These are phyloP conservation scores for Saturnispora gosingensis DNA, from an alignment of 805 yeast species.

Conservation along the genomic window DNA sequence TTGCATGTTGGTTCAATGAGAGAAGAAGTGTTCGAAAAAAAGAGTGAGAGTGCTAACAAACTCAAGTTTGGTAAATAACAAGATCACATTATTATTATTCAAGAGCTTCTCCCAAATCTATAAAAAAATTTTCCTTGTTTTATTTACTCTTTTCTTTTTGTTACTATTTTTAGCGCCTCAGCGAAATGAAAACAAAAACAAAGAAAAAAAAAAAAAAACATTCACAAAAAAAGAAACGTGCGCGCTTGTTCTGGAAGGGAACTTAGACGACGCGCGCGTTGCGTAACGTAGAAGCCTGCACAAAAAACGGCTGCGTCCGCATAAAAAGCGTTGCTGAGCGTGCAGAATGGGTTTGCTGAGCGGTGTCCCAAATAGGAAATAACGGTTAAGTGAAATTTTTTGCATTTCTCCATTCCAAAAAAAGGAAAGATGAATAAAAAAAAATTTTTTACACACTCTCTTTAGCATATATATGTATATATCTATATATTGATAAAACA, in stretches of 20 bases:
- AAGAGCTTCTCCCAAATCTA: background rate
- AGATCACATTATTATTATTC: background rate
- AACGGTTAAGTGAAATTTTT: too few relatives aligned
- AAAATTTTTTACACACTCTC: background rate
- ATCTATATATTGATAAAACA: background rate
- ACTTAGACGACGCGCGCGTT: background rate
- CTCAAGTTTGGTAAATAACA: background rate
- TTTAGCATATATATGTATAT: background rate
- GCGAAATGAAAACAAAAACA: background rate
- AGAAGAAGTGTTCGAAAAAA: background rate
- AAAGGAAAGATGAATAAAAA: background rate
- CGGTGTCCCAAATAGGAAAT: background rate
- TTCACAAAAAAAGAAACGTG: background rate
- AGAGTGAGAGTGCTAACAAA: background rate
- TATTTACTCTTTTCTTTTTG: background rate
- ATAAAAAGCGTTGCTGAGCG: background rate
- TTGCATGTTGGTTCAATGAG: slow-evolving; percentile 8
- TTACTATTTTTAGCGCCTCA: background rate
- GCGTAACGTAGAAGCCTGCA: background rate
- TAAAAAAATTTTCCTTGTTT: background rate
- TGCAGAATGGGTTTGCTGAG: background rate
- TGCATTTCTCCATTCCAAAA: background rate
- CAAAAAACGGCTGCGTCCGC: background rate
- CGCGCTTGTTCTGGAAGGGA: background rate
- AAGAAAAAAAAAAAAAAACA: too few relatives aligned